A percentile compares a stretch with the other conserved stretches of the same genome.
phyloP scores from a whole-genome alignment of 441 rosid genomes.

The Pelargonium fulgidum region DNA sequence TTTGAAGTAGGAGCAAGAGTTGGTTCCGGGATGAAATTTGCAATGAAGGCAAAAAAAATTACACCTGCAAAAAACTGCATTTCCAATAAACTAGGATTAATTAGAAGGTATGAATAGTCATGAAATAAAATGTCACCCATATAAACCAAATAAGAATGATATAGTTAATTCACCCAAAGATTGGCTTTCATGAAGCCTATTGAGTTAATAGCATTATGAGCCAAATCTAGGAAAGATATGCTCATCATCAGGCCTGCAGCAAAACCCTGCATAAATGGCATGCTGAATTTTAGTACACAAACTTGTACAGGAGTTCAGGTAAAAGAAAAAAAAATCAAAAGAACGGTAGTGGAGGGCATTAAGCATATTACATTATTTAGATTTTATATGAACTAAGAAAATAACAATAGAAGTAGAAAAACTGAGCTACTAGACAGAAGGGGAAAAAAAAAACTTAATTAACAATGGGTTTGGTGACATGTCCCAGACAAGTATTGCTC shows the following conservation, averaged over 20 bases:
- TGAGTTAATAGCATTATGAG: constrained; percentile 93
- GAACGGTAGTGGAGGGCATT: not conserved
- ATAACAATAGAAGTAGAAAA: not conserved
- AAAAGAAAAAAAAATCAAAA: not conserved
- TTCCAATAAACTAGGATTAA: constrained; percentile 29
- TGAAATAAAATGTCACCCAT: constrained; percentile 10
- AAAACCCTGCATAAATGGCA: constrained; percentile 64
- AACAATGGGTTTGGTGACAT: not conserved
- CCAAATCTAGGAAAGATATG: constrained; percentile 93
- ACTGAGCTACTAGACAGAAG: not conserved
- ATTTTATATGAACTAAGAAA: constrained; percentile 8
- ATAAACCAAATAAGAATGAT: constrained; percentile 22
- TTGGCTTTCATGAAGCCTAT: constrained; percentile 92
- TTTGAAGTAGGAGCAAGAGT: constrained; percentile 51
- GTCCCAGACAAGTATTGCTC: not conserved
- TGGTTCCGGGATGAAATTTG: constrained; percentile 92
- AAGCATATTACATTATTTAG: not conserved
- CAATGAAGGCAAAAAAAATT: constrained; percentile 74
- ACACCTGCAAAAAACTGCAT: constrained; percentile 93
- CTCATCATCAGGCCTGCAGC: constrained; percentile 98
- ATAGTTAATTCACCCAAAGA: constrained; percentile 70
- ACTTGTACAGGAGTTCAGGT: not conserved
- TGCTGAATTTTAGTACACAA: constrained; percentile 21
- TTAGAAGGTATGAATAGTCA: constrained; percentile 20
- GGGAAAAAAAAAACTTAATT: not conserved